phyloP scores from a whole-genome alignment of 2,329 filamentous ascomycete genomes.

The Talaromyces sp. region DNA sequence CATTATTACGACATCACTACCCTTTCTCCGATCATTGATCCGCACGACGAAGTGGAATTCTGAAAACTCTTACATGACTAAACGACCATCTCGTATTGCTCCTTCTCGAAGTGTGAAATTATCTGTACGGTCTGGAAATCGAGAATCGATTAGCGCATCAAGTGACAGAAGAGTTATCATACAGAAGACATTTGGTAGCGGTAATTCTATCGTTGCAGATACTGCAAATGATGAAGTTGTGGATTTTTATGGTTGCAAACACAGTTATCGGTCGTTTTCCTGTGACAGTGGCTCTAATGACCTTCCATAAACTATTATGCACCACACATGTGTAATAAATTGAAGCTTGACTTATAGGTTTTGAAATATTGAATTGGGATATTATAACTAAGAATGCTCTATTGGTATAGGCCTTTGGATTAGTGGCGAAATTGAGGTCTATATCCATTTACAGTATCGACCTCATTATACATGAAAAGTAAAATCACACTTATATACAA shows the following conservation, averaged over 20 bases:
- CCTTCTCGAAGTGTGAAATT: background rate
- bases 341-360: background rate
- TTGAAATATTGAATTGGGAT: background rate
- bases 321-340: background rate
- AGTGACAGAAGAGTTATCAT: background rate
- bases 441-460: too few species aligned
- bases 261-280: background rate
- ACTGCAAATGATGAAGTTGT: background rate
- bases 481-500: background rate
- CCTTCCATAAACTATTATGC: background rate
- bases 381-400: background rate
- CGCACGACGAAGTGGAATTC: background rate
- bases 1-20: slow-evolving; percentile 32
- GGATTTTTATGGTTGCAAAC: background rate
- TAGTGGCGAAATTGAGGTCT: background rate
- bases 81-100: background rate
- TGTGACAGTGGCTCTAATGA: background rate
- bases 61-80: background rate
- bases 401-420: background rate
- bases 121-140: background rate
- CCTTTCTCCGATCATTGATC: slow-evolving; percentile 27
- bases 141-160: background rate
- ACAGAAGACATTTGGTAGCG: background rate
- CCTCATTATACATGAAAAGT: background rate
- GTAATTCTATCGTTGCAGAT: background rate